phyloP scores from a whole-genome alignment of 257 asterid genomes.

The Coffea eugenioides region DNA sequence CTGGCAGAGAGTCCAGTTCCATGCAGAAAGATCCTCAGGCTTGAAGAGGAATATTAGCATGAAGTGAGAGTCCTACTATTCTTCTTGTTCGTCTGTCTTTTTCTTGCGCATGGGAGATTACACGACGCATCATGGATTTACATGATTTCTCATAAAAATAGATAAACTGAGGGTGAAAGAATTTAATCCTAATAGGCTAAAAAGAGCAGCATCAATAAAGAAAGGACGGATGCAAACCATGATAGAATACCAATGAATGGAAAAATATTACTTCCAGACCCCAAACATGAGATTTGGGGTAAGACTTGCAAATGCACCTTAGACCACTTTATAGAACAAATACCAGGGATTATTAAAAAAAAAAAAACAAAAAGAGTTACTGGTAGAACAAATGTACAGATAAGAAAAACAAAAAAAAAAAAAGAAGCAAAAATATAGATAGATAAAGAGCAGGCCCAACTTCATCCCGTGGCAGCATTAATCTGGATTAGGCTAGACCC shows the following conservation, averaged over 20 bases:
- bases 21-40: too few relatives aligned
- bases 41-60: too few relatives aligned
- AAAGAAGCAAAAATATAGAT: background rate
- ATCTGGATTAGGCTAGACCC: conserved; percentile 21
- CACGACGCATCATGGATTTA: background rate
- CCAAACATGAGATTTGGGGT: background rate
- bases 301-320: background rate
- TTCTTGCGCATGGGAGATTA: background rate
- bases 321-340: background rate
- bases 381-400: background rate
- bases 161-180: background rate
- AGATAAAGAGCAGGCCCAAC: background rate
- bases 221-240: background rate
- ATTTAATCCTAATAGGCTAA: background rate
- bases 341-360: background rate
- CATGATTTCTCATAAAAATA: background rate
- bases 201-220: background rate
- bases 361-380: background rate
- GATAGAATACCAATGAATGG: background rate
- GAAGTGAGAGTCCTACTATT: background rate
- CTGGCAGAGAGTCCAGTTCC: too few relatives aligned
- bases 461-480: background rate
- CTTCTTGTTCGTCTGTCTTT: background rate
- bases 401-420: background rate
- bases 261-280: background rate